Conservation (phyloP, 208 protist genomes). For the Trypanosoma scelopori region DNA sequence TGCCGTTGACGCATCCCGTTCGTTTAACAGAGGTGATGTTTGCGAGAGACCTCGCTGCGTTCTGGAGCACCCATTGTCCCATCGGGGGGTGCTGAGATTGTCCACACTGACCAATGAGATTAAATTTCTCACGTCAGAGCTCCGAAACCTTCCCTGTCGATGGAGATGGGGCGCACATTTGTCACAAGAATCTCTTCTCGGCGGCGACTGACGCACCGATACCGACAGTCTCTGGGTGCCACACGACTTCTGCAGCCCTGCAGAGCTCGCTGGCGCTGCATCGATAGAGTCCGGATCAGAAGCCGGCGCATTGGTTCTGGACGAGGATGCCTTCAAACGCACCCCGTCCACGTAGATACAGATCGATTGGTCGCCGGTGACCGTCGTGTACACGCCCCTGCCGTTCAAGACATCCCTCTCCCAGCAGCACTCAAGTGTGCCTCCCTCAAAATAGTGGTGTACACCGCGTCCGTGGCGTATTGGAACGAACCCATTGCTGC, state of each 20-base stretch:
- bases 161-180: too few relatives aligned
- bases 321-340: conserved; percentile 11
- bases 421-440: conserved; percentile 72
- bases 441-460: conserved; percentile 77
- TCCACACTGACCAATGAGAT: too few relatives aligned
- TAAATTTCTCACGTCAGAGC: too few relatives aligned
- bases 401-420: conserved; percentile 77
- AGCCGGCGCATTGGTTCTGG: conserved; percentile 36
- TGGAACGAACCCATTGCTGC: conserved; percentile 32
- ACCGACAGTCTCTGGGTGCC: neutral
- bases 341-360: conserved; percentile 73
- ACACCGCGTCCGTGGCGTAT: conserved; percentile 67
- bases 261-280: conserved; percentile 42
- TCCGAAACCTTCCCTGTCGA: too few relatives aligned
- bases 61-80: too few relatives aligned
- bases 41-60: neutral
- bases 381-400: conserved; percentile 55
- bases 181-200: neutral
- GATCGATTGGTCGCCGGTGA: conserved; percentile 39
- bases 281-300: conserved; percentile 80
- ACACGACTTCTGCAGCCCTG: too few relatives aligned
- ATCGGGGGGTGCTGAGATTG: too few relatives aligned
- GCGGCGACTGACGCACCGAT: neutral
- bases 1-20: neutral
- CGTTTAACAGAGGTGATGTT: neutral